Evolutionary conservation across 1,139 yeast species (phyloP), one percentile per base, ranked within the genome.

Genomic region (Hyphopichia buzzinii): DNA sequence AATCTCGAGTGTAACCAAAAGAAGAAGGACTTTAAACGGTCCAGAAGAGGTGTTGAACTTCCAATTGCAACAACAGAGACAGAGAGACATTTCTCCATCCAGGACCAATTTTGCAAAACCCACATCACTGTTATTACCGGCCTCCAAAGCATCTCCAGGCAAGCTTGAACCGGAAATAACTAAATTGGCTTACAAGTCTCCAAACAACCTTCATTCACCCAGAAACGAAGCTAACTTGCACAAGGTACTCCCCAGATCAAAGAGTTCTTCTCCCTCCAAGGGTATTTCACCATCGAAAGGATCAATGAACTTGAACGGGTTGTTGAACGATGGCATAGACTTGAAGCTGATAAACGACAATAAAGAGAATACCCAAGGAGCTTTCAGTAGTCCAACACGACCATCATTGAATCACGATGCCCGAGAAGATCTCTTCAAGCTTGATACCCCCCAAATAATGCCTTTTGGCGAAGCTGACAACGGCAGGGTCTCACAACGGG

Each of bases 221-320:
- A 7, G 11, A 4, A 17, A n/a, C 14, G 27, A 25, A 11, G 12
- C 27, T n/a, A n/a, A 4, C 11, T 6, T 4, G 23, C 10, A 19
- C 12, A 19, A 11, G 26, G 37, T 38, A 41, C 47, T 29, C 52
- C 55, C 29, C 61, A 60, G 3, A 38, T 47, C 11, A 48, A 55
- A 25, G 52, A 48, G 34, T 17, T 17, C 29, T 3, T 27, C 31
- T 11, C 31, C 35, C 10, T 26, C 30, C 5, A 33, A 15, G 15
- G 34, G 34, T 4, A 64, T 67, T 2, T 64, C 72, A 2, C 74
- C 74, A 0, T 66, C 72, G 11, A 67, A 64, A 42, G 63, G 64
- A 29, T 63, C 67, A 4, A 60, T 59, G 59, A 64, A 69, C 42
- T 58, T 70, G 38, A 62, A 67, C 41, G 57, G 57, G 29, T 46